Conservation (phyloP, 495 filamentous ascomycete species). For the Coniosporium apollinis region DNA sequence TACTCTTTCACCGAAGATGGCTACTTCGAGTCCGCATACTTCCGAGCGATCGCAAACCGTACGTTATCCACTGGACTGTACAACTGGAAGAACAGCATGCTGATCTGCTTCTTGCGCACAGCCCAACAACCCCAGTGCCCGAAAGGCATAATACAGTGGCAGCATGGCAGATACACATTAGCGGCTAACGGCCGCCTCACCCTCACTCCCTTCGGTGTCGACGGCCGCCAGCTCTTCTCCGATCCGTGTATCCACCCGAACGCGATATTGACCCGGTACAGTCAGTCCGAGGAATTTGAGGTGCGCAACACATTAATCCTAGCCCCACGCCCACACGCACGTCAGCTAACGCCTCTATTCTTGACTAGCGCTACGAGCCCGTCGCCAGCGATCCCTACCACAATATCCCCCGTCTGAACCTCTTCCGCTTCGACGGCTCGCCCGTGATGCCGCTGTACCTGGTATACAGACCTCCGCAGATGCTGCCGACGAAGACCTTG, state of each 20-base stretch:
- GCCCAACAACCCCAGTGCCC: conserved; percentile 49
- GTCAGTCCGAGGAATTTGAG: conserved; percentile 47
- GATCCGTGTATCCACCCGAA: conserved; percentile 41
- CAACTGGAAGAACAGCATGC: too few species aligned
- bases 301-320: conserved; percentile 25
- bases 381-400: conserved; percentile 46
- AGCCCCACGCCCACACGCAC: too few species aligned
- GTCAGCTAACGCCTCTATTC: too few species aligned
- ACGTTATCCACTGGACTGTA: conserved; percentile 19
- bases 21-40: conserved; percentile 57
- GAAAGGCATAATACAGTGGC: conserved; percentile 57
- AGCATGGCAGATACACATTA: conserved; percentile 48
- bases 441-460: conserved; percentile 63
- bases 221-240: conserved; percentile 57
- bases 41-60: conserved; percentile 61
- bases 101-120: too few species aligned
- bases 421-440: conserved; percentile 46
- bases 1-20: conserved; percentile 65
- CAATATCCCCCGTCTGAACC: conserved; percentile 44
- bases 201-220: conserved; percentile 46
- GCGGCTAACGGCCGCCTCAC: conserved; percentile 40
- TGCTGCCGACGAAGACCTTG: conserved; percentile 57
- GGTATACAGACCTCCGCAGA: conserved; percentile 48
- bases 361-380: too few species aligned
- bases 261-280: conserved; percentile 49